Evolutionary conservation across 768 basidiomycete species (phyloP).

Genomic region (Tricholomella constricta): DNA sequence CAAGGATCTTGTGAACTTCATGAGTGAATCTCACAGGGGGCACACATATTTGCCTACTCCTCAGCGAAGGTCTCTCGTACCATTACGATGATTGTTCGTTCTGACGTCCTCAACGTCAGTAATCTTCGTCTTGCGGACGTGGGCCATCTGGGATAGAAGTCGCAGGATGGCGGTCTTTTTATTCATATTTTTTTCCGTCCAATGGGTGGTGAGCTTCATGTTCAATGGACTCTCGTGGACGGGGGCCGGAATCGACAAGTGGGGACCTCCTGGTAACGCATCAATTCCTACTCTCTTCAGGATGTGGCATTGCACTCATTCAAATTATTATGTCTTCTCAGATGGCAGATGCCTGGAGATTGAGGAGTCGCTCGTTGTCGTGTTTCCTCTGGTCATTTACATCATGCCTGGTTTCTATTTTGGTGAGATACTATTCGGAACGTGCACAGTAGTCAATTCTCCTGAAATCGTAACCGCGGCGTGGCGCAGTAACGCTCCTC

Average conservation of each 20-base stretch:
- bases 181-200: conserved; percentile 6
- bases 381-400: too few species aligned
- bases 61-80: conserved; percentile 5
- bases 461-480: neutral
- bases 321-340: too few species aligned
- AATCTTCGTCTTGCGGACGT: conserved; percentile 21
- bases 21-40: too few species aligned
- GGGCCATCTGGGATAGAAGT: conserved; percentile 24
- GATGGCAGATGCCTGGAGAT: too few species aligned
- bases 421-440: neutral
- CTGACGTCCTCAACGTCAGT: conserved; percentile 7
- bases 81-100: neutral
- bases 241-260: too few species aligned
- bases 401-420: neutral
- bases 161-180: conserved; percentile 13
- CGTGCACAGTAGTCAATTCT: neutral
- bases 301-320: too few species aligned
- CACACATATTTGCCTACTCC: neutral
- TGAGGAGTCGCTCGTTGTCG: too few species aligned
- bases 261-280: neutral
- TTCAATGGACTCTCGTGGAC: conserved; percentile 10
- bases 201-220: conserved; percentile 8
- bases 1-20: too few species aligned
- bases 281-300: neutral
- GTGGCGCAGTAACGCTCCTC: neutral